These are phyloP conservation scores for Spraguea lophii DNA, from an alignment of 371 early-diverging fungal genomes.

Conservation along the genomic window DNA sequence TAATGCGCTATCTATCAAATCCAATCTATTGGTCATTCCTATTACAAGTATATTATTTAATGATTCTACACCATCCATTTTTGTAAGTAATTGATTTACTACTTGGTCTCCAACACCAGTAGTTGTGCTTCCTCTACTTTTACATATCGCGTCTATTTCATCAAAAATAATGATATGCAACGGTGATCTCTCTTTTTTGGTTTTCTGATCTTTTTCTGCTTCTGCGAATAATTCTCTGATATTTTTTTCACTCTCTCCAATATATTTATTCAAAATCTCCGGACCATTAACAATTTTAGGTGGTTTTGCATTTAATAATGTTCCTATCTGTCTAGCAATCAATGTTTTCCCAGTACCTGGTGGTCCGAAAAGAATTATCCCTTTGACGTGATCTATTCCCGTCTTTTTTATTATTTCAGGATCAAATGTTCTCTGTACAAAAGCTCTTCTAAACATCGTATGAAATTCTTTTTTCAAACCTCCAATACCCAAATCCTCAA, in stretches of 20 bases:
- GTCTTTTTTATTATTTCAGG: slow-evolving; percentile 74
- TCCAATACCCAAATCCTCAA: slow-evolving; percentile 95
- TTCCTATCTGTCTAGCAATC: slow-evolving; percentile 93
- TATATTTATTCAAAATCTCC: slow-evolving; percentile 85
- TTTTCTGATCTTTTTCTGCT: slow-evolving; percentile 77
- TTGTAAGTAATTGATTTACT: slow-evolving; percentile 88
- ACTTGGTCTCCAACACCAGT: slow-evolving; percentile 93
- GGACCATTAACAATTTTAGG: slow-evolving; percentile 94
- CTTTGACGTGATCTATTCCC: slow-evolving; percentile 88
- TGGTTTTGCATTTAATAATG: slow-evolving; percentile 79
- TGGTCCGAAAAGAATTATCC: slow-evolving; percentile 60
- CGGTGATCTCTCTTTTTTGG: slow-evolving; percentile 68
- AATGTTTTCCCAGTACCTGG: slow-evolving; percentile 97
- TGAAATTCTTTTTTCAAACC: slow-evolving; percentile 88
- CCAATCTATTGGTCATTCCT: slow-evolving; percentile 48
- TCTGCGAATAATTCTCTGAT: slow-evolving; percentile 84
- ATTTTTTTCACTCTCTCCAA: slow-evolving; percentile 96
- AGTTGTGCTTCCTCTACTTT: slow-evolving; percentile 77
- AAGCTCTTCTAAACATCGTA: slow-evolving; percentile 88
- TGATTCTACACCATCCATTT: slow-evolving; percentile 49
- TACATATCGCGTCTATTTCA: slow-evolving; percentile 97
- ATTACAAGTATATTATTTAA: slow-evolving; percentile 47
- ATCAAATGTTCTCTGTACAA: slow-evolving; percentile 92
- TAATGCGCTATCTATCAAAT: slow-evolving; percentile 46
- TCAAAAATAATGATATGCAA: slow-evolving; percentile 97